Percentiles rank a stretch among this genome's conserved stretches.
Conservation (phyloP, 495 filamentous ascomycete species). For the Aspergillus haitiensis region DNA sequence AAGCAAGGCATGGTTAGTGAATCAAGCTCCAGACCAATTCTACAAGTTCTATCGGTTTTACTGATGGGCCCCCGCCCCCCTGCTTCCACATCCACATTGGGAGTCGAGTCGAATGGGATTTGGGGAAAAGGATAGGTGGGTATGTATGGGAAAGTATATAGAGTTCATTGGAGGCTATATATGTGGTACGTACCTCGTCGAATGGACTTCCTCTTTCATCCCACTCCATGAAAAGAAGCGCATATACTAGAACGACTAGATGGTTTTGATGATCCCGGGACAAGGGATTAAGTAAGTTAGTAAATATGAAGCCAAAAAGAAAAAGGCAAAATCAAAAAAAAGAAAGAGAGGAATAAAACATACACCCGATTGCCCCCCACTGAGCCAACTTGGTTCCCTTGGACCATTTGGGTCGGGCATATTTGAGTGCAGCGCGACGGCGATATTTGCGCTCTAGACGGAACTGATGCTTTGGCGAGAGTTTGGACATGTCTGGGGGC, state of each 20-base stretch:
- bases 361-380: conserved; percentile 64
- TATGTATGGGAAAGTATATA: no score
- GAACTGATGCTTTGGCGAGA: conserved; percentile 82
- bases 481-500: conserved; percentile 87
- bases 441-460: conserved; percentile 64
- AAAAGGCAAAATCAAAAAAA: not conserved
- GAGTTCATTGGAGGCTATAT: not conserved
- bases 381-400: conserved; percentile 71
- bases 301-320: conserved; percentile 53
- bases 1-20: no score
- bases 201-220: conserved; percentile 61
- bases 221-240: conserved; percentile 79
- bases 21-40: no score
- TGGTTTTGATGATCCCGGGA: no score
- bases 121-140: no score
- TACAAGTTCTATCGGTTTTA: no score
- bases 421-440: conserved; percentile 68
- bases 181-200: conserved; percentile 43
- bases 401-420: conserved; percentile 69
- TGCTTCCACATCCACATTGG: no score
- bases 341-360: conserved; percentile 27
- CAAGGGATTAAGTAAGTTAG: not conserved
- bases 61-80: no score
- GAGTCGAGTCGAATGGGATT: no score
- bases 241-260: conserved; percentile 67